Base-by-base conservation (phyloP, 1,284 basidiomycete species). In the Puccinia triticina region DNA sequence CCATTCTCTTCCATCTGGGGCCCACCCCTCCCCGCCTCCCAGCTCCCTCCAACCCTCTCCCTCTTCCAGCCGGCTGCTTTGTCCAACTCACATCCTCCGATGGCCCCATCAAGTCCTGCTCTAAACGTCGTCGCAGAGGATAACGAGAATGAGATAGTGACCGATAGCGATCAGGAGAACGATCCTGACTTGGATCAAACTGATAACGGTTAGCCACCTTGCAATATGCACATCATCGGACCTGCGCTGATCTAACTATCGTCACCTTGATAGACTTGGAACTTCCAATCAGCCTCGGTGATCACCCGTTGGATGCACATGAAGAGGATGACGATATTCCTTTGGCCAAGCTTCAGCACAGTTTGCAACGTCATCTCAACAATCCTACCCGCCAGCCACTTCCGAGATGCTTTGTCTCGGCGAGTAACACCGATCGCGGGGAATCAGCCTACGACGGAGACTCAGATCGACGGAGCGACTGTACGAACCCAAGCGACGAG, bases 401-500 rank as follows among this genome's bases (percentile, higher is more conserved):
- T 43, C 46, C 46, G 53, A n/a, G 0, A 18, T 75, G 57, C 29
- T 59, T 80, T n/a, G 8, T 50, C 18, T 72, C 78, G 3, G 43
- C 40, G 29, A 29, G 26, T 32, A n/a, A 80, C 40, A 2, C 48
- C 43, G n/a, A 34, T 72, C 34, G n/a, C n/a, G 64, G 2, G 8
- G 59, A 46, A 23, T 77, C 40, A 48, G 29, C 29, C 32, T 64
- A 55, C 40, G 55, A 50, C 50, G 61, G n/a, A 72, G 78, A 80
- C 37, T 46, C 37, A 32, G 78, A 73, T 73, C 46, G 57, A 67
- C 46, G 55, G 32, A 61, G 37, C 37, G 78, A 80, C 61, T 82
- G 71, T 75, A 82, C 80, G 3, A 82, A 82, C 64, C 80, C 80
- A 53, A 82, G 80, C 74, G 80, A 82, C 37, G 72, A 82, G 46